Percentiles rank a stretch among this genome's conserved stretches.
Conservation (phyloP, 2,329 filamentous ascomycete species). For the Ophioceras dolichostomum region DNA sequence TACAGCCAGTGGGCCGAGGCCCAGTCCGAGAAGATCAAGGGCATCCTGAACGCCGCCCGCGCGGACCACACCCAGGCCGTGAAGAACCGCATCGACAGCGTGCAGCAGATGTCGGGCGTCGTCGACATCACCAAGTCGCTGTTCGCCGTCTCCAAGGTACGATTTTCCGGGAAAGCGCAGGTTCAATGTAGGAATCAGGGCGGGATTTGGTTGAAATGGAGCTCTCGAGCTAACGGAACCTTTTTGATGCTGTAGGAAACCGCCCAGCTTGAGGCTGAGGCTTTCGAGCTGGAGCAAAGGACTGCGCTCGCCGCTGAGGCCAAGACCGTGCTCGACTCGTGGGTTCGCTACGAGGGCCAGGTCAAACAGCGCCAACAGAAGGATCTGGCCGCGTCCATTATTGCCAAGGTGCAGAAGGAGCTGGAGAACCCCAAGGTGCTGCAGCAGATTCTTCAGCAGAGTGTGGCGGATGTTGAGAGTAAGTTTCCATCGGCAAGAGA, state of each 20-base stretch:
- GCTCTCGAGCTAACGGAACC: no score
- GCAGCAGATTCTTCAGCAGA: constrained; percentile 97
- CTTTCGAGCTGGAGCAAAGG: constrained; percentile 94
- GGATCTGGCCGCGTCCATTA: constrained; percentile 86
- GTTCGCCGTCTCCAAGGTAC: constrained; percentile 96
- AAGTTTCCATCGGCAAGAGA: no score
- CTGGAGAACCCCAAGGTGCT: constrained; percentile 94
- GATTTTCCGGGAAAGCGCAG: no score
- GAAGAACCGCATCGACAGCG: constrained; percentile 85
- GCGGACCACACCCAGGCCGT: constrained; percentile 93
- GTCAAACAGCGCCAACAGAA: constrained; percentile 98
- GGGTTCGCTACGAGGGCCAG: constrained; percentile 97
- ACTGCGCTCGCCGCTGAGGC: constrained; percentile 86
- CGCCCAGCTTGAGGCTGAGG: constrained; percentile 87
- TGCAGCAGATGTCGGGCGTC: constrained; percentile 87
- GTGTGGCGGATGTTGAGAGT: constrained; percentile 94
- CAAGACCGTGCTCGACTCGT: constrained; percentile 91
- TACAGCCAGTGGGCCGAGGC: constrained; percentile 87
- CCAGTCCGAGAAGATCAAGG: constrained; percentile 86
- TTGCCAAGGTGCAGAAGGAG: constrained; percentile 98
- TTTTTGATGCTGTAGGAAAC: constrained; percentile 87
- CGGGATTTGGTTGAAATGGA: no score
- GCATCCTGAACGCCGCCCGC: constrained; percentile 87
- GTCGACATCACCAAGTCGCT: constrained; percentile 95
- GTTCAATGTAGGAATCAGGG: no score